Conservation (phyloP, 2,329 filamentous ascomycete species). For the Monosporascus ibericus region DNA sequence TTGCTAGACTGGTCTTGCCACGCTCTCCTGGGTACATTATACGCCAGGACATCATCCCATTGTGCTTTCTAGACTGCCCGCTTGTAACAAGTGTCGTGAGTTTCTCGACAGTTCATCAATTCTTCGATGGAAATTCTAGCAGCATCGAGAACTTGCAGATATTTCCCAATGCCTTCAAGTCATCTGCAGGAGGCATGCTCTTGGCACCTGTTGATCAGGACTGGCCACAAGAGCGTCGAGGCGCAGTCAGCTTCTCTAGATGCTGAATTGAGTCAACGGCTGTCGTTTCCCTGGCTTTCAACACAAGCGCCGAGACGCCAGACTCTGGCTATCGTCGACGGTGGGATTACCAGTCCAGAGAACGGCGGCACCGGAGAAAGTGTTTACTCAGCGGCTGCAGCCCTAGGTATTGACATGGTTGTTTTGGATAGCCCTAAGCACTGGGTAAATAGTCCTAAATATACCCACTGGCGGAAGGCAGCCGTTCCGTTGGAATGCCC, state of each 20-base stretch:
- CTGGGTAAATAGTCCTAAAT: slow-evolving; percentile 17
- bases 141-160: slow-evolving; percentile 4
- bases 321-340: slow-evolving; percentile 18
- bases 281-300: slow-evolving; percentile 16
- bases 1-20: too few relatives aligned
- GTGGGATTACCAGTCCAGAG: slow-evolving; percentile 18
- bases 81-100: slow-evolving; percentile 12
- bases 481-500: slow-evolving; percentile 12
- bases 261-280: slow-evolving; percentile 10
- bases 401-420: slow-evolving; percentile 19
- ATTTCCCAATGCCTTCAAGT: slow-evolving; percentile 11
- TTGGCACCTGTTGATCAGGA: slow-evolving; percentile 1
- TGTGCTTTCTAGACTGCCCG: slow-evolving; percentile 15
- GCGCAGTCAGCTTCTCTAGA: slow-evolving; percentile 2
- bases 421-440: slow-evolving; percentile 16
- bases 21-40: slow-evolving; percentile 2
- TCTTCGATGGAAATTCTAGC: slow-evolving; percentile 8
- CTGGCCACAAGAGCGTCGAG: slow-evolving; percentile 5
- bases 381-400: slow-evolving; percentile 14
- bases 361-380: slow-evolving; percentile 19
- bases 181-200: slow-evolving; percentile 17
- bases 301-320: slow-evolving; percentile 9
- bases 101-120: slow-evolving; percentile 14
- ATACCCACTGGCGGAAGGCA: slow-evolving; percentile 17
- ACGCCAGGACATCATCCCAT: slow-evolving; percentile 19